Conservation (phyloP, 805 yeast genomes). For the Tetrapisispora arboricola region DNA sequence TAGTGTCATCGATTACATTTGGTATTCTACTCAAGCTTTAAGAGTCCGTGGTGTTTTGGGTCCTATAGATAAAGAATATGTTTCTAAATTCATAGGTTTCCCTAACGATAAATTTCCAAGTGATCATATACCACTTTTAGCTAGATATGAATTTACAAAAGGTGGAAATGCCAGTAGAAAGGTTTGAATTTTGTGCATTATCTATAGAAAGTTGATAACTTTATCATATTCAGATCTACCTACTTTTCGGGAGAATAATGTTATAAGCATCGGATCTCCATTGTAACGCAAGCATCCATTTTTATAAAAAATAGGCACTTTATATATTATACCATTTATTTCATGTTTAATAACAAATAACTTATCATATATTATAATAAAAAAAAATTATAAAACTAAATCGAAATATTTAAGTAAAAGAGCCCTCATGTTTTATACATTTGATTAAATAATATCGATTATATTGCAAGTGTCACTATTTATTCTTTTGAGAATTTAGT, state of each 20-base stretch:
- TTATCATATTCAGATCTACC: background rate
- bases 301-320: conserved; percentile 1
- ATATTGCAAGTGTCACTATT: too few relatives aligned
- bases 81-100: conserved; percentile 71
- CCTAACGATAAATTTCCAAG: conserved; percentile 92
- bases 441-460: too few relatives aligned
- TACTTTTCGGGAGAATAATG: background rate
- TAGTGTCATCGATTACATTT: conserved; percentile 87
- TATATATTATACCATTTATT: background rate
- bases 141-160: conserved; percentile 65
- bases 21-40: conserved; percentile 80
- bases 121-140: conserved; percentile 83
- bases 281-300: conserved; percentile 1
- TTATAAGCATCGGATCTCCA: background rate
- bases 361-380: background rate
- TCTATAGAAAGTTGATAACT: background rate
- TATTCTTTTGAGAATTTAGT: too few relatives aligned
- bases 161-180: conserved; percentile 10
- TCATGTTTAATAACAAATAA: conserved; percentile 3
- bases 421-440: too few relatives aligned
- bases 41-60: conserved; percentile 82
- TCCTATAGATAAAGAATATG: conserved; percentile 68
- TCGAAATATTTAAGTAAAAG: too few relatives aligned
- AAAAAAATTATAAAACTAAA: background rate
- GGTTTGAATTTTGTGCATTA: conserved; percentile 1